A percentile compares a stretch with the other conserved stretches of the same genome.
These are phyloP conservation scores for Citeromyces hawaiiensis DNA, from an alignment of 1,139 yeast genomes.

Conservation along the genomic window DNA sequence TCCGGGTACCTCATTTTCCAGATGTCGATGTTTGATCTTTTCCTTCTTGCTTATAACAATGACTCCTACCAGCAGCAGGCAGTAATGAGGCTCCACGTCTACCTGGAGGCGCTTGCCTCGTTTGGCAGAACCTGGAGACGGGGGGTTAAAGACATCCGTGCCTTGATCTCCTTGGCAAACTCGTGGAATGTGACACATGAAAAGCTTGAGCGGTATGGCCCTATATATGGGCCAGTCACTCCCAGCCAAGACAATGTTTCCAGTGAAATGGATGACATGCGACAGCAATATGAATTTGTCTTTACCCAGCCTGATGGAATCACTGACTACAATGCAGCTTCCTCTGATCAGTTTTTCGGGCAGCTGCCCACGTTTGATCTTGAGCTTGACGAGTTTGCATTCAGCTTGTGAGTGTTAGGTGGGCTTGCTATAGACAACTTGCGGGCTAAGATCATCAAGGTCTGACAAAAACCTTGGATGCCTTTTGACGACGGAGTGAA, in stretches of 20 bases:
- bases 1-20: constrained; percentile 15
- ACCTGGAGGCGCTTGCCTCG: constrained; percentile 10
- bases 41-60: constrained; percentile 13
- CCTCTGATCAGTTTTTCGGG: background rate
- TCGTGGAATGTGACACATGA: constrained; percentile 11
- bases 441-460: too few relatives aligned
- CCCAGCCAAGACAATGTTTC: background rate
- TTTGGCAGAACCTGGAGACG: constrained; percentile 14
- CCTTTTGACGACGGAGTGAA: too few relatives aligned
- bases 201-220: background rate
- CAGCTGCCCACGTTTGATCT: background rate
- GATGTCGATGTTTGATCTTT: constrained; percentile 16
- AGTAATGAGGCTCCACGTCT: constrained; percentile 8
- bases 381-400: background rate
- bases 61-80: constrained; percentile 9
- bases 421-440: too few relatives aligned
- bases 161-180: constrained; percentile 10
- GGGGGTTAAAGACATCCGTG: constrained; percentile 13
- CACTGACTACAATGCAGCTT: too few relatives aligned
- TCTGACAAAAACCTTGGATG: too few relatives aligned
- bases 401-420: too few relatives aligned
- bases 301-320: background rate
- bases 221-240: background rate
- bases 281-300: background rate
- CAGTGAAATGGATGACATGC: background rate